Conservation (phyloP, 2,329 filamentous ascomycete species). For the Neurospora sp. region DNA sequence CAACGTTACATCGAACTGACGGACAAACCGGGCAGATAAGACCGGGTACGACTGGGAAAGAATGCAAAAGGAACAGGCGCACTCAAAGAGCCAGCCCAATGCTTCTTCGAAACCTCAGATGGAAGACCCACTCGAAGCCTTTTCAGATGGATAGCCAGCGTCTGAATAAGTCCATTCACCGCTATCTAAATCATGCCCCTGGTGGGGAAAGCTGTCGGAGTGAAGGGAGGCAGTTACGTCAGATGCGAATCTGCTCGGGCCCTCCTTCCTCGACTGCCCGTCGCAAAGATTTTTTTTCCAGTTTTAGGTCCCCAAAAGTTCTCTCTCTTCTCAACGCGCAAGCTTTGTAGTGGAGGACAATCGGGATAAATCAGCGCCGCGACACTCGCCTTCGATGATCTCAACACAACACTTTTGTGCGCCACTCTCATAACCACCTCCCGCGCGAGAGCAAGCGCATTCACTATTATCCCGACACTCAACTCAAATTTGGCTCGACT, state of each 20-base stretch:
- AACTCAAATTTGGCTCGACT: neutral
- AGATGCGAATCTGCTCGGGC: neutral
- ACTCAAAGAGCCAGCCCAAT: neutral
- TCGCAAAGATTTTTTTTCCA: neutral
- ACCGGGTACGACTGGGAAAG: neutral
- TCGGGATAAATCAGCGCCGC: too few relatives aligned
- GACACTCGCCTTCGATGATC: too few relatives aligned
- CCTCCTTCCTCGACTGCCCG: neutral
- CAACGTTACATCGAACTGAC: neutral
- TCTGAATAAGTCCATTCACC: neutral
- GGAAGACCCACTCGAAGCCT: neutral
- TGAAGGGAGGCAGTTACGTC: neutral
- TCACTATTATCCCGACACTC: too few relatives aligned
- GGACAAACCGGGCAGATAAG: neutral
- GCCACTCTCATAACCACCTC: too few relatives aligned
- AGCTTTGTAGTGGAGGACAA: too few relatives aligned
- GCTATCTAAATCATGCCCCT: neutral
- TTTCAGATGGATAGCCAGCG: neutral
- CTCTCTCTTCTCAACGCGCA: neutral
- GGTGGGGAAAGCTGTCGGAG: neutral
- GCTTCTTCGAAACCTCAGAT: neutral
- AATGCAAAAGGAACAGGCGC: neutral
- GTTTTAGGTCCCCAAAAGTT: neutral
- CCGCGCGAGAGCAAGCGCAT: too few relatives aligned
- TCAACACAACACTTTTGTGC: too few relatives aligned